These are phyloP conservation scores for Daedaleopsis nitida DNA, from an alignment of 768 basidiomycete species.

Conservation along the genomic window DNA sequence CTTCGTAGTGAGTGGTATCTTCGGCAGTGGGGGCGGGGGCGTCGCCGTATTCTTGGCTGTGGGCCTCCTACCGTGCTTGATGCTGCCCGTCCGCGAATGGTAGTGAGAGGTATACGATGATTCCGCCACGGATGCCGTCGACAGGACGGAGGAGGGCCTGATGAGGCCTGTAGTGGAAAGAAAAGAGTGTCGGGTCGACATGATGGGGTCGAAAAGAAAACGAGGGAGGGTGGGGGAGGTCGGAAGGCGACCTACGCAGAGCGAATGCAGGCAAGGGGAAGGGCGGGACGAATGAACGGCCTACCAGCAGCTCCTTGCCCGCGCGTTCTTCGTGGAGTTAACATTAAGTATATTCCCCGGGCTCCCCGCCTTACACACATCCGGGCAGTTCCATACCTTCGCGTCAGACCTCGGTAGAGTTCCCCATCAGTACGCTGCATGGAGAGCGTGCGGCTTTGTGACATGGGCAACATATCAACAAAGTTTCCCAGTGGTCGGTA, in stretches of 20 bases:
- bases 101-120: constrained; percentile 3
- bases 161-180: constrained; percentile 41
- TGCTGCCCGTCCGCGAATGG: constrained; percentile 22
- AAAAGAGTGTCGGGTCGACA: constrained; percentile 41
- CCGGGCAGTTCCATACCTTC: neutral
- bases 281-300: constrained; percentile 23
- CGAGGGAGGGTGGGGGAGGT: constrained; percentile 37
- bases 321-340: neutral
- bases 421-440: neutral
- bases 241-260: neutral
- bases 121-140: constrained; percentile 15
- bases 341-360: neutral
- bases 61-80: constrained; percentile 17
- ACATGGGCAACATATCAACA: neutral
- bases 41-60: neutral
- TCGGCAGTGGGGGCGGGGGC: neutral
- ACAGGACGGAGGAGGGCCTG: constrained; percentile 13
- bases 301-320: constrained; percentile 23
- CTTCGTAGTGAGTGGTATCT: constrained; percentile 3
- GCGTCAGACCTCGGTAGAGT: neutral
- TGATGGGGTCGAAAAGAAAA: constrained; percentile 20
- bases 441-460: neutral
- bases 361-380: neutral
- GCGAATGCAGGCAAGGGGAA: neutral
- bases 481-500: no score